Percentiles rank a stretch among this genome's conserved stretches.
Evolutionary conservation across 2,329 filamentous ascomycete species (phyloP).

Genomic region (Diaporthe sp.): DNA sequence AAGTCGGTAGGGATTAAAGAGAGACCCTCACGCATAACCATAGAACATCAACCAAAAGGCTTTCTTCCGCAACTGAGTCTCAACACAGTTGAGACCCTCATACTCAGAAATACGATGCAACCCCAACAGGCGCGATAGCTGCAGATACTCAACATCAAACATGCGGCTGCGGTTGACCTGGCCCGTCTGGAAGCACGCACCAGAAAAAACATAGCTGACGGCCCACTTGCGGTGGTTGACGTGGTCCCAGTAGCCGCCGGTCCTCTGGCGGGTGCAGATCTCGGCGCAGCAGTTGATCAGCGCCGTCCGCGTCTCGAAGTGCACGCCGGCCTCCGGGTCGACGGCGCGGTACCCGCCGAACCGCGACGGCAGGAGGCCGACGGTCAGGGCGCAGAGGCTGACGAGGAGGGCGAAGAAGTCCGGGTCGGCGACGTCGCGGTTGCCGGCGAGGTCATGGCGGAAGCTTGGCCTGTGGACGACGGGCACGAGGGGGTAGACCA

Average conservation of each 20-base stretch:
- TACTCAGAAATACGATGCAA: slow-evolving; percentile 47
- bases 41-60: slow-evolving; percentile 16
- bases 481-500: slow-evolving; percentile 46
- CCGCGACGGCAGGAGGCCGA: slow-evolving; percentile 47
- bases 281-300: slow-evolving; percentile 48
- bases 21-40: not conserved
- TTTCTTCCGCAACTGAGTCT: slow-evolving; percentile 19
- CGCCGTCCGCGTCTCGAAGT: slow-evolving; percentile 45
- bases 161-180: slow-evolving; percentile 53
- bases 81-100: slow-evolving; percentile 1
- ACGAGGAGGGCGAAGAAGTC: slow-evolving; percentile 47
- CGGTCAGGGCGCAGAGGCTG: slow-evolving; percentile 45
- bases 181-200: slow-evolving; percentile 52
- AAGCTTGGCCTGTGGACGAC: slow-evolving; percentile 46
- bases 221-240: slow-evolving; percentile 53
- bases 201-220: slow-evolving; percentile 49
- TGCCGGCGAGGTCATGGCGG: slow-evolving; percentile 43
- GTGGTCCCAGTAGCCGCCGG: slow-evolving; percentile 46
- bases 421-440: slow-evolving; percentile 44
- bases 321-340: slow-evolving; percentile 41
- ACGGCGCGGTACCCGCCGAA: slow-evolving; percentile 46
- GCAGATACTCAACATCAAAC: slow-evolving; percentile 52
- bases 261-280: slow-evolving; percentile 44
- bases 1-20: not conserved
- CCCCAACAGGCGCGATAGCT: slow-evolving; percentile 50